Base-by-base conservation (phyloP, 2,329 filamentous ascomycete genomes). In the Neofusicoccum ribis region DNA sequence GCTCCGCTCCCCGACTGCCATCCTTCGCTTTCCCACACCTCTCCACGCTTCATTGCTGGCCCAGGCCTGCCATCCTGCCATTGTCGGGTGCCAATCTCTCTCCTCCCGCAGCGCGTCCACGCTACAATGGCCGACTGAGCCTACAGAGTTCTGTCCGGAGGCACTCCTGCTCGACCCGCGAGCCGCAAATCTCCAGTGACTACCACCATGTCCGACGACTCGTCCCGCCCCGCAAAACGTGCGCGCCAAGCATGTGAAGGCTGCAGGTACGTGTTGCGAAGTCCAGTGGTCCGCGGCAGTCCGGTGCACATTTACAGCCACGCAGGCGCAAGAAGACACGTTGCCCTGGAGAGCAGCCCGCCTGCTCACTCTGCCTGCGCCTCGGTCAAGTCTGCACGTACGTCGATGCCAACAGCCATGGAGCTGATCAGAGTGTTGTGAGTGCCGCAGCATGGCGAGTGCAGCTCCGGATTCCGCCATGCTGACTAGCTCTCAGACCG, bases 301-400 rank as follows among this genome's bases (percentile, higher is more conserved):
- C 27, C 17, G 36, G 3, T 3, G 27, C 8, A 20, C 44, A 39
- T 23, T 31, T 14, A 52, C 34, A 9, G 31, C 39, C 27, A 37
- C 49, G 0, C 64, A 84, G 82, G 65, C 78, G 82, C 46, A 85
- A 84, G 71, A 85, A 85, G 70, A 79, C 81, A 34, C 79, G 79
- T 72, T 85, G 83, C 66, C 81, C 82, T 1, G 83, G 82, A 11
- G 82, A 84, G 68, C 78, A 81, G 65, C 83, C 83, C 0, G 69
- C 76, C 0, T 85, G 83, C 68, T 83, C 82, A 1, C 77, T 82
- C 62, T 85, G 83, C 71, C 74, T 78, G 36, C 78, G 82, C n/a
- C 73, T 84, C 36, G 76, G 78, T 3, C 82, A 84, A 68, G 70
- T 70, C 67, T 85, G 83, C 12, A 47, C 56, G 1, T 60, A 60